Base-by-base conservation (phyloP, 192 early-diverging fungal species). In the Umbelopsis isabellina region DNA sequence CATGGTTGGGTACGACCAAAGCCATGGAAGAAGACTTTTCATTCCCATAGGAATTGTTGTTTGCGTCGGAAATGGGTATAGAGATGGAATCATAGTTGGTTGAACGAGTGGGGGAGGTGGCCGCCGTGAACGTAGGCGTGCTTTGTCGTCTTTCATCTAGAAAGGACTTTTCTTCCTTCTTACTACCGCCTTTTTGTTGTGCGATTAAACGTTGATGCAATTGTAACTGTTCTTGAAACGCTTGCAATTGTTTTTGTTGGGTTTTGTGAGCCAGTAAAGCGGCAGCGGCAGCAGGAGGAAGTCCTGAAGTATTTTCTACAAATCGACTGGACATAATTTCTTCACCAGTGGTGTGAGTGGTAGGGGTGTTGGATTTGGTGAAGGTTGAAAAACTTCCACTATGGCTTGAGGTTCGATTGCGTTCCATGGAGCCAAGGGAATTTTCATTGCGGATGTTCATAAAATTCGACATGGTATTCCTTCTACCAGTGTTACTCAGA, bases 141-240 rank as follows among this genome's bases (percentile, higher is more conserved):
- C 55, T 61, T 61, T 61, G 55, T 35, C 55, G 12, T 35, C 55
- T 61, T 61, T 61, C 55, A n/a, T 61, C 55, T 35, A 61, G 55
- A 61, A 61, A 61, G 55, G 55, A 27, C 25, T 61, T 61, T 18
- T 16, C 48, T 13, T 61, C 55, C 30, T 61, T 61, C 1, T 8
- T 30, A 30, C 52, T 16, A 61, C 27, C 11, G 18, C 25, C 70
- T 15, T 78, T 72, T 44, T 77, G 71, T 48, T 73, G 65, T 12
- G 67, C 51, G n/a, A 78, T 49, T 12, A 78, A 21, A 44, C 69
- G 33, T 48, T 78, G 76, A 25, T 78, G 76, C 25, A 46, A 27
- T 20, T 68, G 67, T 45, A 78, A 45, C 61, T 78, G 76, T 33
- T 73, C 68, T 61, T 78, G 76, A 10, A 78, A 58, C n/a, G 46